A percentile compares a stretch with the other conserved stretches of the same genome.
Evolutionary conservation across 331 rosid species (phyloP).

Genomic region (Acacia pycnantha): DNA sequence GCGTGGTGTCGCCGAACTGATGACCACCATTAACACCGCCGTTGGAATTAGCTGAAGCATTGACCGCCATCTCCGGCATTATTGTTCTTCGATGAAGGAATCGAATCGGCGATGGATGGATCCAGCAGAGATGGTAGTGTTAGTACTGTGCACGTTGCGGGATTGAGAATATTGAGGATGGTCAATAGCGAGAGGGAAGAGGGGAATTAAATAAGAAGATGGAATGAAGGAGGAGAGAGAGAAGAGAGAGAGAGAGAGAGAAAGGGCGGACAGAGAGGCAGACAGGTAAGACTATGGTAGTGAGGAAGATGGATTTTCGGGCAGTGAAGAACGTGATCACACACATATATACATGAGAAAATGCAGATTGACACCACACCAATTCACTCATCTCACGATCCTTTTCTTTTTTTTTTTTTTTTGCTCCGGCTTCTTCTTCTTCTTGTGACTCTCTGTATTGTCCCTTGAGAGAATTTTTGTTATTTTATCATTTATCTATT

Average conservation of each 20-base stretch:
- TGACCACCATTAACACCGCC: background rate
- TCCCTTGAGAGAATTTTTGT: background rate
- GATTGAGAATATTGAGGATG: background rate
- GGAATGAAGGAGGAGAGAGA: background rate
- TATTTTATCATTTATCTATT: background rate
- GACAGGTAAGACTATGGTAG: constrained; percentile 47
- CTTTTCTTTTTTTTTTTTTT: too few species aligned
- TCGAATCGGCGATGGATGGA: background rate
- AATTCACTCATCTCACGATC: background rate
- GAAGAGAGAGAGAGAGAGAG: background rate
- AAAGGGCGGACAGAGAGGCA: constrained; percentile 53
- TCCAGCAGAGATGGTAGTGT: background rate
- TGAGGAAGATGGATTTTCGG: background rate
- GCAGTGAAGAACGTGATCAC: constrained; percentile 29
- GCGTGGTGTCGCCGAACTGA: constrained; percentile 73
- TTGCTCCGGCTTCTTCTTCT: too few species aligned
- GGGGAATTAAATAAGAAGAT: constrained; percentile 15
- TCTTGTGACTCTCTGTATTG: background rate
- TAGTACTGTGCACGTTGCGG: constrained; percentile 8
- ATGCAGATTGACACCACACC: background rate
- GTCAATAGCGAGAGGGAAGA: constrained; percentile 7
- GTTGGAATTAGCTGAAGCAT: constrained; percentile 33
- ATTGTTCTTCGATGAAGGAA: background rate
- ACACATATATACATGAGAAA: background rate
- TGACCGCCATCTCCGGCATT: constrained; percentile 33